A percentile compares a stretch with the other conserved stretches of the same genome.
phyloP scores from a whole-genome alignment of 305 asterid species.

The Fraxinus dipetala region DNA sequence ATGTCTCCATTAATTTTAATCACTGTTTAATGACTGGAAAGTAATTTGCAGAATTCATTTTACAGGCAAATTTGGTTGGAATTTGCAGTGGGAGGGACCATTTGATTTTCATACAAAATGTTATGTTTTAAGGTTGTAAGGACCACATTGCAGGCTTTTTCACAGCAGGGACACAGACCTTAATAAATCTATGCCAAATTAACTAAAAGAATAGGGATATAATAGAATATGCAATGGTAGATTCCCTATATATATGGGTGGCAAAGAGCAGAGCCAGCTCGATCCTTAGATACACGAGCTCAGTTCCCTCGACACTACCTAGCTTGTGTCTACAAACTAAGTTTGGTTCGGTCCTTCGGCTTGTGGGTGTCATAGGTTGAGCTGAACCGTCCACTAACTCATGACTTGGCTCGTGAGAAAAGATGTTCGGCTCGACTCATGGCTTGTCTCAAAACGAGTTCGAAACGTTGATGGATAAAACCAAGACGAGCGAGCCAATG shows the following conservation, averaged over 20 bases:
- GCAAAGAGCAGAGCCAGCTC: neutral
- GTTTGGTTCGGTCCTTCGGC: neutral
- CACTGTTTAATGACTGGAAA: slow-evolving; percentile 8
- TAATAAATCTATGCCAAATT: neutral
- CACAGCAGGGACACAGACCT: neutral
- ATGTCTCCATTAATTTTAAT: slow-evolving; percentile 31
- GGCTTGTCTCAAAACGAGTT: neutral
- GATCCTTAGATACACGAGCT: neutral
- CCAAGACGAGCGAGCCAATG: neutral
- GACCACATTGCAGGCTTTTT: slow-evolving; percentile 40
- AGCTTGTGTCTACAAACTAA: neutral
- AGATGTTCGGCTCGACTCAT: neutral
- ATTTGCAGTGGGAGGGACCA: slow-evolving; percentile 27
- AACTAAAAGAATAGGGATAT: neutral
- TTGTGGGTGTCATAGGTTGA: neutral
- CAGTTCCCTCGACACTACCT: neutral
- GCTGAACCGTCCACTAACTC: neutral
- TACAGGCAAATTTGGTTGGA: slow-evolving; percentile 34
- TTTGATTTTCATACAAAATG: neutral
- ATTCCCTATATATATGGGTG: neutral
- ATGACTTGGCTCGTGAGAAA: neutral
- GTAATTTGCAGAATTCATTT: slow-evolving; percentile 11
- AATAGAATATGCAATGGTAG: neutral
- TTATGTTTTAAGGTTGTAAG: slow-evolving; percentile 17
- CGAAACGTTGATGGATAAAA: neutral